Base-by-base conservation (phyloP, 73 alveolate genomes). In the Paramecium caudatum region DNA sequence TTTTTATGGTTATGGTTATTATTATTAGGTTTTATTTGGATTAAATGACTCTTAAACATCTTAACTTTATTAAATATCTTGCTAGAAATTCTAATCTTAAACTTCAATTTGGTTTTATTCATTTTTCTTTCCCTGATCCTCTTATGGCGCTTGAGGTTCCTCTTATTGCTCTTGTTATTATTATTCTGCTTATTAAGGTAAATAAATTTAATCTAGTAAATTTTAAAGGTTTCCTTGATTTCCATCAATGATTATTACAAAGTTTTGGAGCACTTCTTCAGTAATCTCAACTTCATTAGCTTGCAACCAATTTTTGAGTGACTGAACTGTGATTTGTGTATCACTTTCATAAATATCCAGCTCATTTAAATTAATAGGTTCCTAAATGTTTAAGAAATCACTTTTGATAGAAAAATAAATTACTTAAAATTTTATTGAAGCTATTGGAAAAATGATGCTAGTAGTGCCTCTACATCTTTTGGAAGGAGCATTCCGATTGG, bases 61-160 rank as follows among this genome's bases (percentile, higher is more conserved):
- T 27, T 55, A 37, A 55, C 80, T 55, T 10, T 55, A 27, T 27
- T 55, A 5, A 12, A 55, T 27, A 55, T 55, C 43, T 10, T 55
- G 1, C 30, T 55, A 55, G 45, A 27, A 55, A 55, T 55, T 55
- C 23, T 27, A 13, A 55, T 55, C 80, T 55, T 55, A 9, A 55
- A 55, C 80, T 55, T 55, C 80, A 23, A 55, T 55, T 55, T 55
- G n/a, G 30, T 55, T 55, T 55, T 55, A 21, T 55, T 21, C 80
- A 23, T 37, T 37, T 27, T 55, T 27, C 30, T 55, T 43, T 10
- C 13, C 43, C 30, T 55, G 12, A 10, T 55, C 10, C 30, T 55
- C 80, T 55, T 55, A 5, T 15, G 21, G 3, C 12, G 23, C 10
- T 23, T 55, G 23, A 0, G 45, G 41, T 4, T 55, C 80, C 30